Base-by-base conservation (phyloP, 1,284 basidiomycete species). In the Sanghuangporus sanghuang region DNA sequence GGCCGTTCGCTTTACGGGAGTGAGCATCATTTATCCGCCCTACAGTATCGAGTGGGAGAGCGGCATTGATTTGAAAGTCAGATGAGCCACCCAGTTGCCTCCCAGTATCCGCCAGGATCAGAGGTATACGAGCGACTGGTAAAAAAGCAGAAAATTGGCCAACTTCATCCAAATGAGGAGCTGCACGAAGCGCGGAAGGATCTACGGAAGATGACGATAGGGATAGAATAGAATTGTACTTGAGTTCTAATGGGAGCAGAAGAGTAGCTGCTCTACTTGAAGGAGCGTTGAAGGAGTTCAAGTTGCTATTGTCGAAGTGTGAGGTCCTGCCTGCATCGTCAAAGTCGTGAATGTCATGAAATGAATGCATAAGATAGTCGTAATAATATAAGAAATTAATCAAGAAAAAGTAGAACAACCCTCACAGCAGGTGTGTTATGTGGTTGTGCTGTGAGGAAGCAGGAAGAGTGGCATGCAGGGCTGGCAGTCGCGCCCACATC, bases 261-360 rank as follows among this genome's bases (percentile, higher is more conserved):
- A 55, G 49, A 32, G 36, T 27, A 27, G 48, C 50, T n/a, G 9
- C 6, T 14, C 38, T 21, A 55, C 59, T 54, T 62, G 18, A 56
- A 64, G 60, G 64, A 64, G 44, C 14, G 62, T 56, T 39, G 67
- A 56, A 61, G 64, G 48, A 4, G 16, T n/a, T n/a, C n/a, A n/a
- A n/a, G n/a, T n/a, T 46, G 16, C 8, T 14, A 38, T 14, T 35
- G 38, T 62, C 55, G 16, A 59, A 38, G 14, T 59, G 46, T 27
- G 61, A 63, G 61, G 61, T 44, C 44, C 55, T 55, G 50, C 50
- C 55, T 38, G 55, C 54, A 52, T 36, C 39, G 38, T 61, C 44
- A 36, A 42, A 61, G 53, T 61, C 38, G 35, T 48, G 39, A 39
- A 35, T 27, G 40, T 42, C 55, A 39, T 38, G 35, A 57, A 42